Base-by-base conservation (phyloP, 805 yeast species). In the Grigorovia jiainica region DNA sequence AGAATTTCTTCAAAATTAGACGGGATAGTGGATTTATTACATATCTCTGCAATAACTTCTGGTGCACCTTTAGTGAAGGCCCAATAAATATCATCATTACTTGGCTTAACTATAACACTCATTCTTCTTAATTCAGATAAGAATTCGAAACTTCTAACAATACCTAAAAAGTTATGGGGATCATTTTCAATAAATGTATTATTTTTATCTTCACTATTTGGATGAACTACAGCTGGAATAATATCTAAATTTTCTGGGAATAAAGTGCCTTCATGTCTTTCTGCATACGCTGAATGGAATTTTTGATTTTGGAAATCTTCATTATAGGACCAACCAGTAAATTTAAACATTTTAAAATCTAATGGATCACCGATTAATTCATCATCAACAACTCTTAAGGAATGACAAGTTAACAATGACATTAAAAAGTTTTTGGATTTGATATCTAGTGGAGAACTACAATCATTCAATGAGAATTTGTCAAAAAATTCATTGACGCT, bases 21-120 rank as follows among this genome's bases (percentile, higher is more conserved):
- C 1, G 99, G 98, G 38, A 92, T 63, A 0, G 87, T 67, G 16
- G 72, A 76, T 1, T 81, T 76, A 13, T 67, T 65, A 63, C 98
- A 92, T 24, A 92, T 76, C 15, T 77, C 80, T 24, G 73, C 68
- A 72, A 92, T 84, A 9, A 89, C 85, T 58, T 92, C 99, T 0
- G 99, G 99, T 0, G 99, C 98, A 38, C 99, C 99, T 57, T 92
- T 92, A 10, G 92, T 87, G 57, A 76, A 81, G 0, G 79, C 75
- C 46, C 66, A 63, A 46, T 69, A 67, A 16, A 63, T 58, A 17
- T 65, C 60, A 17, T 66, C 68, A 24, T 60, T 52, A 32, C 61
- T 64, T 1, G 70, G 66, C 44, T 75, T 73, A 13, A 79, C 78
- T 40, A 90, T 60, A 0, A 87, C 96, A 40, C 92, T 79, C 96